Percentiles rank a stretch among this genome's conserved stretches.
Evolutionary conservation across 805 yeast genomes (phyloP).

Genomic region (Cyberlindnera galapagoensis): DNA sequence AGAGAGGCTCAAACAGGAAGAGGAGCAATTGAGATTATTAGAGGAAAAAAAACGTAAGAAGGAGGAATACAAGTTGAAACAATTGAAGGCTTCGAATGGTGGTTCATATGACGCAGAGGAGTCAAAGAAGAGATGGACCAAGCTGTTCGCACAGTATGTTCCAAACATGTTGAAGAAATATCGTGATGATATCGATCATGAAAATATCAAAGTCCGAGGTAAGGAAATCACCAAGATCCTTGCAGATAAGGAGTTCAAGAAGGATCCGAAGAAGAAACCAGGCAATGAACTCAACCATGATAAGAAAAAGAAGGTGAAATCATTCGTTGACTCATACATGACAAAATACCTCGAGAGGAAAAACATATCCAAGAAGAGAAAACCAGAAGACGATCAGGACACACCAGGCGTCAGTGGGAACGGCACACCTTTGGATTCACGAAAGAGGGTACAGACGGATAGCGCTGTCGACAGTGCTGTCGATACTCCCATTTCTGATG

Average conservation of each 20-base stretch:
- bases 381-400: constrained; percentile 6
- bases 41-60: constrained; percentile 22
- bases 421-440: no score
- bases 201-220: constrained; percentile 68
- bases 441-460: no score
- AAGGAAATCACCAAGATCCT: constrained; percentile 67
- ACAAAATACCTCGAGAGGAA: constrained; percentile 50
- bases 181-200: constrained; percentile 62
- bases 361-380: constrained; percentile 27
- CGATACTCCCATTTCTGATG: no score
- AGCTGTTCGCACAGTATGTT: constrained; percentile 60
- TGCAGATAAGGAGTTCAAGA: constrained; percentile 60
- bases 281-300: constrained; percentile 54
- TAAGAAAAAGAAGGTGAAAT: constrained; percentile 63
- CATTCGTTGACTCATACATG: constrained; percentile 59
- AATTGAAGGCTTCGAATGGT: constrained; percentile 12
- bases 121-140: constrained; percentile 30
- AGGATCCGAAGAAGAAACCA: constrained; percentile 48
- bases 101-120: constrained; percentile 6
- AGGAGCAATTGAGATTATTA: constrained; percentile 10
- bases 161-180: constrained; percentile 73
- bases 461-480: no score
- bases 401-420: no score
- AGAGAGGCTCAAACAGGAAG: constrained; percentile 21
- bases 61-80: constrained; percentile 28